Percentiles rank a stretch among this genome's conserved stretches.
phyloP scores from a whole-genome alignment of 2,329 filamentous ascomycete species.

The Colletotrichum filicis region DNA sequence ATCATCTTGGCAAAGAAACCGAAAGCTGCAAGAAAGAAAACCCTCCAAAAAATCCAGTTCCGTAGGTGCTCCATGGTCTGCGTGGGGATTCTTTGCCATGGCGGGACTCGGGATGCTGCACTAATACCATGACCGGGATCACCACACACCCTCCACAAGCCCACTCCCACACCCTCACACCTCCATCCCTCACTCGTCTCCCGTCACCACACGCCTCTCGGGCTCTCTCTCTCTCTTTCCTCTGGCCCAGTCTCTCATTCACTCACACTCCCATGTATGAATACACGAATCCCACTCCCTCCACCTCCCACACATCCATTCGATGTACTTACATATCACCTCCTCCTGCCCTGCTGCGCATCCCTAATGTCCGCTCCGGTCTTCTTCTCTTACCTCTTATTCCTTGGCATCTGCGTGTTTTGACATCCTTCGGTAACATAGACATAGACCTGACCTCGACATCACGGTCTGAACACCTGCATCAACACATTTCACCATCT shows the following conservation, averaged over 20 bases:
- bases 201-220: background rate
- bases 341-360: slow-evolving; percentile 20
- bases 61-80: background rate
- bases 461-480: background rate
- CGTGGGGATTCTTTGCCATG: slow-evolving; percentile 15
- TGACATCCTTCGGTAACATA: background rate
- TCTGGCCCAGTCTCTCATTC: background rate
- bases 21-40: background rate
- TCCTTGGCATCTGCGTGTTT: slow-evolving; percentile 24
- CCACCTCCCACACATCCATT: slow-evolving; percentile 12
- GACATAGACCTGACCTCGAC: background rate
- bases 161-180: background rate
- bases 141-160: slow-evolving; percentile 4
- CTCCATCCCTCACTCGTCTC: background rate
- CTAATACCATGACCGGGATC: slow-evolving; percentile 1
- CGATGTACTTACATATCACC: slow-evolving; percentile 20
- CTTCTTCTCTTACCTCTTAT: background rate
- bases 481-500: background rate
- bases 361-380: slow-evolving; percentile 11
- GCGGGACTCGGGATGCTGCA: slow-evolving; percentile 22
- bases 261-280: background rate
- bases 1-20: slow-evolving; percentile 26
- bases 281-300: background rate
- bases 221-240: background rate
- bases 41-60: background rate